A percentile compares a stretch with the other conserved stretches of the same genome.
These are phyloP conservation scores for Entomophthora muscae DNA, from an alignment of 371 early-diverging fungal species.

Conservation along the genomic window DNA sequence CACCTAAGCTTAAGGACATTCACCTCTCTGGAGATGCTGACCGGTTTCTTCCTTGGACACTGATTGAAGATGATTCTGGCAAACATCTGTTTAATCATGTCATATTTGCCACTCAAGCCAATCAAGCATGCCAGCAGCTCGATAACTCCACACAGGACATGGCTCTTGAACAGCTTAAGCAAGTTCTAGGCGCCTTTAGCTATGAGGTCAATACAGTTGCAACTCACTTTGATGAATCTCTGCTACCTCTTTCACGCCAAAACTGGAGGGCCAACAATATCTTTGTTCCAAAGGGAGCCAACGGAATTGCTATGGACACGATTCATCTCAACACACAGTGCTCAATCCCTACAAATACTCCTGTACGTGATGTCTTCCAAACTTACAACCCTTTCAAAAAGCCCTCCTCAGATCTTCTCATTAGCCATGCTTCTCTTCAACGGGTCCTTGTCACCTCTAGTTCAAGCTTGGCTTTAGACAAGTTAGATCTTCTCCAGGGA, in stretches of 20 bases:
- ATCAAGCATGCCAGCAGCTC: neutral
- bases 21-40: neutral
- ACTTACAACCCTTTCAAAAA: conserved; percentile 53
- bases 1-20: neutral
- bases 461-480: conserved; percentile 38
- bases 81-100: neutral
- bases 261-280: conserved; percentile 3
- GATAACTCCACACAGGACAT: neutral
- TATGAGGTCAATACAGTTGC: neutral
- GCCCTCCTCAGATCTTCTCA: conserved; percentile 30
- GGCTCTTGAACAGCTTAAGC: neutral
- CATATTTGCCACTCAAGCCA: neutral
- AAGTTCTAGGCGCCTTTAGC: neutral
- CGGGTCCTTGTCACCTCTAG: conserved; percentile 52
- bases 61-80: neutral
- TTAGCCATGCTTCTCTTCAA: conserved; percentile 48
- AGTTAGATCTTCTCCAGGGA: conserved; percentile 28
- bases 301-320: neutral
- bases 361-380: conserved; percentile 21
- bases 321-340: neutral
- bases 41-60: too few species aligned
- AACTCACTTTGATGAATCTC: neutral
- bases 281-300: neutral
- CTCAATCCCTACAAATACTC: neutral
- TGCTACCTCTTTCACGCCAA: neutral